These are phyloP conservation scores for Trypanosoma rangeli DNA, from an alignment of 208 protist species.

Conservation along the genomic window DNA sequence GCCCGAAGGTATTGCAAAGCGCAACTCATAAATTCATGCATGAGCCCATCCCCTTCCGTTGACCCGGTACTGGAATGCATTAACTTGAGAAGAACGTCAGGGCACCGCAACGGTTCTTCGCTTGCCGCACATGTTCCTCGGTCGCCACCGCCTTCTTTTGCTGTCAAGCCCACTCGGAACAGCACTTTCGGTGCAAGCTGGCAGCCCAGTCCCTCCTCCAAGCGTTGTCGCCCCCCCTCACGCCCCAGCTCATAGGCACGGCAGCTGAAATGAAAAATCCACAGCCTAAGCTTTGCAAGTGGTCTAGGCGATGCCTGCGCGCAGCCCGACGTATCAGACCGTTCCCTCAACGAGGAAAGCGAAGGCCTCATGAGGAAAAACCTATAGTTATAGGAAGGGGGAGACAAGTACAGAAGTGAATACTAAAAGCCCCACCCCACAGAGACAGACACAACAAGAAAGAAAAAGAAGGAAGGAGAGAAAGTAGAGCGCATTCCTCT, in stretches of 20 bases:
- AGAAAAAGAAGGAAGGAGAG: background rate
- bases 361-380: conserved; percentile 4
- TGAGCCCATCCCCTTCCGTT: background rate
- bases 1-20: conserved; percentile 10
- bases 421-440: too few species aligned
- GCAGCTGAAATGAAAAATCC: conserved; percentile 5
- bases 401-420: too few species aligned
- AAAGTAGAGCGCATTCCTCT: background rate
- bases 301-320: background rate
- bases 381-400: background rate
- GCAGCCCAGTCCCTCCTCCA: background rate
- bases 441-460: background rate
- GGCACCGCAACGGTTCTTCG: conserved; percentile 1
- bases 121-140: background rate
- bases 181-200: conserved; percentile 5
- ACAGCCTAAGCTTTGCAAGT: conserved; percentile 1
- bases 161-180: conserved; percentile 7
- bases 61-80: background rate
- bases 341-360: conserved; percentile 3
- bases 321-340: background rate
- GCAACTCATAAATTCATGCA: conserved; percentile 7
- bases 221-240: background rate
- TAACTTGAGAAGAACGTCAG: conserved; percentile 2
- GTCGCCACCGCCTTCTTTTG: background rate
- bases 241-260: conserved; percentile 11